Evolutionary conservation across 768 basidiomycete species (phyloP), one percentile per base, ranked within the genome.

Genomic region (Collybia sordida): DNA sequence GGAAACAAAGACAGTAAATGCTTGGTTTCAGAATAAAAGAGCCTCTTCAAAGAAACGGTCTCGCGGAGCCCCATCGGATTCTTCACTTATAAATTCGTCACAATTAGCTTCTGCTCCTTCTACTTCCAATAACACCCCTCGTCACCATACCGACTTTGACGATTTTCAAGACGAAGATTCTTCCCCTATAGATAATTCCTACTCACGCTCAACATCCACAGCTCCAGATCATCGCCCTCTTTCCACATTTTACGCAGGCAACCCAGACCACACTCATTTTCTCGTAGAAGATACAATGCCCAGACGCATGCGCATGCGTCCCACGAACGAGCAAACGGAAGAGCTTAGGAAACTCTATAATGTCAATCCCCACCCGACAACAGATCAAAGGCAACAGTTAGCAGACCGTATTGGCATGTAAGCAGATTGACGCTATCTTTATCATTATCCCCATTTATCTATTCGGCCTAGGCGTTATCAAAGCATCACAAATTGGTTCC

Each of bases 11-110:
- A 88, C 86, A 2, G 88, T 90, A 63, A 87, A 88, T 64, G 86
- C 89, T 12, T 90, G 87, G 85, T 91, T 90, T 68, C 88, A 90
- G 71, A 90, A 90, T 64, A 90, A 90, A 74, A 78, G 89, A 47
- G 88, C 89, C 5, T 89, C 88, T 11, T 82, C 81, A 58, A 90
- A 89, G 78, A 90, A 90, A 68, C 78, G 72, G 65, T 78, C 76
- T 64, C 73, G 64, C 54, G 46, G 56, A 35, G 59, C 62, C 53
- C 59, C 62, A 42, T 59, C 57, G 47, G 74, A 69, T 57, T 61
- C 52, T 56, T 66, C 47, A 51, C 70, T 52, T 61, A 65, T 66
- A 60, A 72, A 62, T 57, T 60, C 64, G 56, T 31, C 35, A n/a
- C 22, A 27, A 40, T 23, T 12, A 14, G 56, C 56, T 23, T 60